These are phyloP conservation scores for Ceratobasidium sp. DNA, from an alignment of 1,284 basidiomycete species.

Conservation along the genomic window DNA sequence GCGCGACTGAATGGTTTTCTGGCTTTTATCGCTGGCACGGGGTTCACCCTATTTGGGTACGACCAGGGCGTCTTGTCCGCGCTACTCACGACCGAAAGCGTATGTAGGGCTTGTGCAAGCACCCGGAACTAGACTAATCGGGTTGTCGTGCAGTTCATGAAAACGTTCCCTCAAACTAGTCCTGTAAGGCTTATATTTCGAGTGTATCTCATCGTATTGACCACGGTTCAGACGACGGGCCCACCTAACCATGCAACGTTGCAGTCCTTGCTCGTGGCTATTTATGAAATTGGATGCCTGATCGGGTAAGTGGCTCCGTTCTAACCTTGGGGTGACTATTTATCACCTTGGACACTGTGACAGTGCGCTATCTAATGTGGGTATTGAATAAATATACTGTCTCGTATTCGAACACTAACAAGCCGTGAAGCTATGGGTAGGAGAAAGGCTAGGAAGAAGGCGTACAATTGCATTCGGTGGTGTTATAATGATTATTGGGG, in stretches of 20 bases:
- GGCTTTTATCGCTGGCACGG: slow-evolving; percentile 61
- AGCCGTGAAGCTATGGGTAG: slow-evolving; percentile 58
- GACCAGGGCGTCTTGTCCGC: slow-evolving; percentile 71
- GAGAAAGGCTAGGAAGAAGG: slow-evolving; percentile 60
- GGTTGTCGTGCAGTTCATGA: slow-evolving; percentile 54
- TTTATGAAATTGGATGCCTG: slow-evolving; percentile 55
- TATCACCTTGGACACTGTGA: background rate
- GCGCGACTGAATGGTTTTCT: slow-evolving; percentile 55
- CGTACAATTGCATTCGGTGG: slow-evolving; percentile 61
- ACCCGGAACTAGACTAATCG: slow-evolving; percentile 2
- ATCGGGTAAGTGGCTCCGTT: slow-evolving; percentile 26
- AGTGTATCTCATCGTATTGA: no score
- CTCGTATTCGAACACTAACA: slow-evolving; percentile 48
- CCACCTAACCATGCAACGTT: slow-evolving; percentile 59
- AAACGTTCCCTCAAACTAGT: slow-evolving; percentile 56
- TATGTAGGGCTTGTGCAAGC: slow-evolving; percentile 42
- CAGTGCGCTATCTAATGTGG: slow-evolving; percentile 31
- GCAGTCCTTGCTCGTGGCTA: slow-evolving; percentile 62
- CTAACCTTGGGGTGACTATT: background rate
- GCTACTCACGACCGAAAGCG: slow-evolving; percentile 60
- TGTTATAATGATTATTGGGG: slow-evolving; percentile 67
- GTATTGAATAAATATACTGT: background rate
- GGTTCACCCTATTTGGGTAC: slow-evolving; percentile 68
- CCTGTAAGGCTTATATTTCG: background rate
- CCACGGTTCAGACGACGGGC: background rate